Evolutionary conservation across 345 rosid genomes (phyloP).

Genomic region (Lumnitzera littorea): DNA sequence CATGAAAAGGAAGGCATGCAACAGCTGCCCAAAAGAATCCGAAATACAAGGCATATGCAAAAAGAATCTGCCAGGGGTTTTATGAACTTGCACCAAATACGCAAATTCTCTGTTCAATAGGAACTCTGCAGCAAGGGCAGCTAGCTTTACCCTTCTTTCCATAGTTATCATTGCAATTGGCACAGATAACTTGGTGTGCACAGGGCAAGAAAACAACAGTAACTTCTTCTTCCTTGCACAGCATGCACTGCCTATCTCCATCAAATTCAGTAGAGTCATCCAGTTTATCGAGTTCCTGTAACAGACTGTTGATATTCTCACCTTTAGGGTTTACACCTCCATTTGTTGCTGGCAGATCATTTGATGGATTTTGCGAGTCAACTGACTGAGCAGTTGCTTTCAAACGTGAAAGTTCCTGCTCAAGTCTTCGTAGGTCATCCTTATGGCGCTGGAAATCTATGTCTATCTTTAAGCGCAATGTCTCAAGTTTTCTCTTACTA

Average conservation of each 20-base stretch:
- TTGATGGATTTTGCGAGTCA: constrained; percentile 1
- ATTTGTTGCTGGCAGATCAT: neutral
- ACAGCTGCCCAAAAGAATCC: neutral
- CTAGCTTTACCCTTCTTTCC: constrained; percentile 17
- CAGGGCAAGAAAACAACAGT: constrained; percentile 23
- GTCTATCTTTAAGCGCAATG: constrained; percentile 20
- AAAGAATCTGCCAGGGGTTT: neutral
- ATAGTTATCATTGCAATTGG: constrained; percentile 17
- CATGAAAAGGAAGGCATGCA: neutral
- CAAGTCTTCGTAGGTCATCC: constrained; percentile 19
- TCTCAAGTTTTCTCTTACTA: constrained; percentile 11
- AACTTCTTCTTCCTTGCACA: constrained; percentile 18
- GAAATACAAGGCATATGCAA: neutral
- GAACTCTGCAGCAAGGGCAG: constrained; percentile 21
- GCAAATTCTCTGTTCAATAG: constrained; percentile 13
- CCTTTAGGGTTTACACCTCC: constrained; percentile 8
- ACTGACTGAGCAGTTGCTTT: constrained; percentile 4
- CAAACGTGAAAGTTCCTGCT: constrained; percentile 17
- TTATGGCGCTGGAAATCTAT: constrained; percentile 20
- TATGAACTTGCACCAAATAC: constrained; percentile 23
- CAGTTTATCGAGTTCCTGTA: constrained; percentile 7
- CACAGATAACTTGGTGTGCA: constrained; percentile 21
- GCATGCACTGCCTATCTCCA: constrained; percentile 14
- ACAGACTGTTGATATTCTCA: constrained; percentile 8
- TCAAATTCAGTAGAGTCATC: constrained; percentile 10